phyloP scores from a whole-genome alignment of 768 basidiomycete species.

The Cyclocybe aegerita region DNA sequence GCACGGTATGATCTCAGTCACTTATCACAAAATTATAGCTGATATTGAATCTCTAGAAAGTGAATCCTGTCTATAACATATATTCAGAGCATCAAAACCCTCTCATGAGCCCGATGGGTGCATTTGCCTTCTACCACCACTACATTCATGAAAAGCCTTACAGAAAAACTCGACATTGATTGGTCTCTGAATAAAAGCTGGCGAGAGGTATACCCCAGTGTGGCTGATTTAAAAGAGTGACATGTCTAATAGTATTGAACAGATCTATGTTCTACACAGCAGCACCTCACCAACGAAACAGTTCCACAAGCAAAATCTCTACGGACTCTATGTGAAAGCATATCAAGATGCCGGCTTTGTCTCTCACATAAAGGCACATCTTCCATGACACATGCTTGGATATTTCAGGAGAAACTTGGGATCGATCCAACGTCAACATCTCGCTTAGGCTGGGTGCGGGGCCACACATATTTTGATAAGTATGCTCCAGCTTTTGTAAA shows the following conservation, averaged over 20 bases:
- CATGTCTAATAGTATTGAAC: background rate
- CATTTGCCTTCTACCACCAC: slow-evolving; percentile 25
- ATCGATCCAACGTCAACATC: slow-evolving; percentile 20
- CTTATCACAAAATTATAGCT: background rate
- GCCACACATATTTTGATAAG: slow-evolving; percentile 19
- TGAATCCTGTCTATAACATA: slow-evolving; percentile 27
- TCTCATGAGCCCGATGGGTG: slow-evolving; percentile 24
- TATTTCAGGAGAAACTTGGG: slow-evolving; percentile 26
- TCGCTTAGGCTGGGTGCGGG: slow-evolving; percentile 23
- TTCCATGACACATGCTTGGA: slow-evolving; percentile 23
- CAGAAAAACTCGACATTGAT: slow-evolving; percentile 17
- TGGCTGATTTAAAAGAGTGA: background rate
- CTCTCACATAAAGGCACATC: slow-evolving; percentile 21
- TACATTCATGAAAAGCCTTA: slow-evolving; percentile 24
- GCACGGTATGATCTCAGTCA: slow-evolving; percentile 16
- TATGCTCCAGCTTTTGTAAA: slow-evolving; percentile 25
- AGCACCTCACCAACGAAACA: slow-evolving; percentile 11
- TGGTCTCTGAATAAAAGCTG: slow-evolving; percentile 26
- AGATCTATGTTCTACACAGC: slow-evolving; percentile 21
- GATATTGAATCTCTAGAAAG: slow-evolving; percentile 13
- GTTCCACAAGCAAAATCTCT: slow-evolving; percentile 22
- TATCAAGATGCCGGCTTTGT: slow-evolving; percentile 13
- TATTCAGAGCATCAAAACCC: slow-evolving; percentile 27
- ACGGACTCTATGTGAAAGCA: slow-evolving; percentile 21
- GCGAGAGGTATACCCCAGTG: slow-evolving; percentile 17